Evolutionary conservation across 805 yeast species (phyloP).

Genomic region (Zygosaccharomyces bailii): DNA sequence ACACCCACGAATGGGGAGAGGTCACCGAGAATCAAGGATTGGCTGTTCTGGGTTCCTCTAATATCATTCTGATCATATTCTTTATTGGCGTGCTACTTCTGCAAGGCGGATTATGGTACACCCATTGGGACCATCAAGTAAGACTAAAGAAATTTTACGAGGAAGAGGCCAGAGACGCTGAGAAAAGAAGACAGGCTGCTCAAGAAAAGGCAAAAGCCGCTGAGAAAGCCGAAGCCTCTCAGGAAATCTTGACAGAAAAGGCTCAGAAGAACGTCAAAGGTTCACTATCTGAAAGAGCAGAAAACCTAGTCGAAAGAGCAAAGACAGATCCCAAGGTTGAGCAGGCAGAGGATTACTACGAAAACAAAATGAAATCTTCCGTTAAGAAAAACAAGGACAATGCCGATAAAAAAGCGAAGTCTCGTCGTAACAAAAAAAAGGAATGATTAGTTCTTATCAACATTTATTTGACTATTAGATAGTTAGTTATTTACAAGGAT

Average conservation of each 20-base stretch:
- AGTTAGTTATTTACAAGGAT: conserved; percentile 14
- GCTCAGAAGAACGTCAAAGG: conserved; percentile 6
- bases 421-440: conserved; percentile 7
- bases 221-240: conserved; percentile 13
- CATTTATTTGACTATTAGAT: conserved; percentile 2
- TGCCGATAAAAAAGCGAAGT: not conserved
- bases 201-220: conserved; percentile 10
- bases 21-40: conserved; percentile 82
- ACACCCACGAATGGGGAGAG: conserved; percentile 87
- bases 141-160: conserved; percentile 36
- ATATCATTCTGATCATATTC: conserved; percentile 66
- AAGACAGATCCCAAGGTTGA: not conserved
- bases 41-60: conserved; percentile 88
- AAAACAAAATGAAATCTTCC: conserved; percentile 1
- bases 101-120: conserved; percentile 88
- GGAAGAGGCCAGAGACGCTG: conserved; percentile 30
- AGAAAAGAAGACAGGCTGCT: conserved; percentile 5
- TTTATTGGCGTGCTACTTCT: conserved; percentile 76
- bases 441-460: conserved; percentile 1
- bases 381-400: not conserved
- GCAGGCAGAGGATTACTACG: not conserved
- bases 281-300: not conserved
- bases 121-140: conserved; percentile 54
- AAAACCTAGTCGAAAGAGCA: not conserved
- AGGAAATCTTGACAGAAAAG: conserved; percentile 4